phyloP scores from a whole-genome alignment of 352 stramenopile genomes.

The Pythium rishiriense region DNA sequence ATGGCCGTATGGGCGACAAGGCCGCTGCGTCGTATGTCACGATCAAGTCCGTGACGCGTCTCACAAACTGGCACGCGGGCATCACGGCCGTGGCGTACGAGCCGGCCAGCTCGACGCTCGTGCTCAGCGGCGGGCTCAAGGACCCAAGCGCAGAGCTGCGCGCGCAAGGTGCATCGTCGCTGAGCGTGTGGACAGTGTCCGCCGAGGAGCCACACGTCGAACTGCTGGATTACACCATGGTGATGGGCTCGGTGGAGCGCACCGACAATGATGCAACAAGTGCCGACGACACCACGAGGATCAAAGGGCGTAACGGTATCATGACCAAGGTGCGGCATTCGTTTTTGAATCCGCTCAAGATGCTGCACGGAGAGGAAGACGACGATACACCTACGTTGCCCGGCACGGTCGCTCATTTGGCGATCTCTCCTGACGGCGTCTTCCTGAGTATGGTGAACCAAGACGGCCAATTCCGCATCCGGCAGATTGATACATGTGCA shows the following conservation, averaged over 20 bases:
- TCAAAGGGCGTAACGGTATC: neutral
- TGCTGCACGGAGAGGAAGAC: conserved; percentile 15
- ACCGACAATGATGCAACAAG: neutral
- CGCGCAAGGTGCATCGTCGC: conserved; percentile 45
- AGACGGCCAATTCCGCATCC: conserved; percentile 44
- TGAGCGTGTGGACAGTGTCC: conserved; percentile 64
- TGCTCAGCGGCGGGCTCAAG: conserved; percentile 55
- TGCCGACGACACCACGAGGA: neutral
- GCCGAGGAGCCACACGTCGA: conserved; percentile 45
- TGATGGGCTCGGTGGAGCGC: conserved; percentile 29
- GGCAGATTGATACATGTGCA: conserved; percentile 62
- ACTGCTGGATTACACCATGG: conserved; percentile 70
- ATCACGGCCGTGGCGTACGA: conserved; percentile 53
- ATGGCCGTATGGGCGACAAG: neutral
- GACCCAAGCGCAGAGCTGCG: conserved; percentile 58
- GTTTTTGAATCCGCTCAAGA: conserved; percentile 27
- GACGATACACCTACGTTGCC: conserved; percentile 10
- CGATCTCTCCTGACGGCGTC: conserved; percentile 45
- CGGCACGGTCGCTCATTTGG: conserved; percentile 26
- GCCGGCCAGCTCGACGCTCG: conserved; percentile 34
- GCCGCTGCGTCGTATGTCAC: conserved; percentile 28
- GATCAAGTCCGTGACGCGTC: conserved; percentile 41
- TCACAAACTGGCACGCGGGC: conserved; percentile 62
- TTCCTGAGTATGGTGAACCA: conserved; percentile 61
- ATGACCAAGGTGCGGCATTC: conserved; percentile 21